Evolutionary conservation across 2,329 filamentous ascomycete genomes (phyloP).

Genomic region (Colletotrichum costaricense): DNA sequence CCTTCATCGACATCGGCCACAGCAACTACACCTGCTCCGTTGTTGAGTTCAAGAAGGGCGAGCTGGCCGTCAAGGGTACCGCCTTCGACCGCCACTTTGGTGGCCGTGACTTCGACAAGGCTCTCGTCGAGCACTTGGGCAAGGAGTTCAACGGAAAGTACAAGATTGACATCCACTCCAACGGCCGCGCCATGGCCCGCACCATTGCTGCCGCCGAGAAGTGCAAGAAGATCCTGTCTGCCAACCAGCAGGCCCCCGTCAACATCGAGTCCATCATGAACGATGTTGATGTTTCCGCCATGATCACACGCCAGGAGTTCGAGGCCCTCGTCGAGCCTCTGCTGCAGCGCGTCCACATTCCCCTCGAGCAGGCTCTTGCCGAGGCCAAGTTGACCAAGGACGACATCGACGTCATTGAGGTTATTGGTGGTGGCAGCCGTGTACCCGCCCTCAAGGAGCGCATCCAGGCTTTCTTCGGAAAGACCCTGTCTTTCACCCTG

Average conservation of each 20-base stretch:
- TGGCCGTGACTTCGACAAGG: conserved; percentile 96
- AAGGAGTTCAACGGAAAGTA: conserved; percentile 97
- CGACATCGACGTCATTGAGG: conserved; percentile 92
- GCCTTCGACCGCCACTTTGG: conserved; percentile 96
- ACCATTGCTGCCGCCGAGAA: conserved; percentile 93
- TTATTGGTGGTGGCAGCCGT: conserved; percentile 95
- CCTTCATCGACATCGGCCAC: conserved; percentile 95
- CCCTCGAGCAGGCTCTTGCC: conserved; percentile 91
- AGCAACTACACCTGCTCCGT: conserved; percentile 95
- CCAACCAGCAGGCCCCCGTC: conserved; percentile 90
- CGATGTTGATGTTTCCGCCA: conserved; percentile 88
- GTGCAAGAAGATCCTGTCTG: conserved; percentile 97
- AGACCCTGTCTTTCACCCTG: conserved; percentile 92
- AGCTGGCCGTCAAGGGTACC: conserved; percentile 92
- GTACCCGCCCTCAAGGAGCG: conserved; percentile 92
- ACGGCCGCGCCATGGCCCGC: conserved; percentile 89
- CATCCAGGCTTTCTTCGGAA: conserved; percentile 92
- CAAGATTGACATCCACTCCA: conserved; percentile 94
- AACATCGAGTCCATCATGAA: conserved; percentile 99
- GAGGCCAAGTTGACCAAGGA: conserved; percentile 91
- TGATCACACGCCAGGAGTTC: conserved; percentile 94
- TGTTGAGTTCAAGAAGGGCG: conserved; percentile 97
- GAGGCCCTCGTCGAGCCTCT: conserved; percentile 91
- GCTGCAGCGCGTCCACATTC: conserved; percentile 76
- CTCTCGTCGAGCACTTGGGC: conserved; percentile 92